These are phyloP conservation scores for Neopestalotiopsis sp. DNA, from an alignment of 2,329 filamentous ascomycete genomes.

Conservation along the genomic window DNA sequence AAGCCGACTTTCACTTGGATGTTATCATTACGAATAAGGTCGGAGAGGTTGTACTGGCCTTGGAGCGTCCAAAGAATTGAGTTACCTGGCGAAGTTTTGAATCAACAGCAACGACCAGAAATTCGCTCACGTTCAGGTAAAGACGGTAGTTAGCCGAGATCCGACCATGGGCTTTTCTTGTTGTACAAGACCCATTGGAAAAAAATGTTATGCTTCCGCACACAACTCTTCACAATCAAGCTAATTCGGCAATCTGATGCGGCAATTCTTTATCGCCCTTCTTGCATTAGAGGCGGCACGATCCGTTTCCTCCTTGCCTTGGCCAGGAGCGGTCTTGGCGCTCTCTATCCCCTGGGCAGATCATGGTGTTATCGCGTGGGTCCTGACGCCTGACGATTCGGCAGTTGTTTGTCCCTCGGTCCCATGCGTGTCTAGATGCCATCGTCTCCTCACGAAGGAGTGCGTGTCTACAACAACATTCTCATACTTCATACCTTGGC, in stretches of 20 bases:
- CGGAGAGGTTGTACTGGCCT: too few relatives aligned
- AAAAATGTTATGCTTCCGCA: background rate
- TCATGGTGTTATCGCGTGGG: background rate
- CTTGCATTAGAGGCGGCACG: background rate
- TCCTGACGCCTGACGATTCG: background rate
- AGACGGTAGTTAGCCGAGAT: background rate
- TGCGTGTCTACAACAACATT: background rate
- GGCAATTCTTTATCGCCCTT: background rate
- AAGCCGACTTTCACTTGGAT: too few relatives aligned
- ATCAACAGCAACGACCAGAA: too few relatives aligned
- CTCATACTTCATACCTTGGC: background rate
- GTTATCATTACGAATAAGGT: too few relatives aligned
- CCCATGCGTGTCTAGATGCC: background rate
- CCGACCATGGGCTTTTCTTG: background rate
- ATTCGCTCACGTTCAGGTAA: too few relatives aligned
- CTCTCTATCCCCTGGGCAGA: background rate
- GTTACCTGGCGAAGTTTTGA: too few relatives aligned
- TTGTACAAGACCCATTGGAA: background rate
- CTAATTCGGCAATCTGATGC: background rate
- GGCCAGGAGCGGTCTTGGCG: background rate
- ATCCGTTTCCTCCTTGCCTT: background rate
- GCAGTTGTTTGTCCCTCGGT: background rate
- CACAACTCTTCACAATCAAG: background rate
- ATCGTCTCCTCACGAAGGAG: background rate
- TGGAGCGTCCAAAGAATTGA: too few relatives aligned